Evolutionary conservation across 2,329 filamentous ascomycete genomes (phyloP), one percentile per base, ranked within the genome.

Genomic region (Boeremia lycopersici): DNA sequence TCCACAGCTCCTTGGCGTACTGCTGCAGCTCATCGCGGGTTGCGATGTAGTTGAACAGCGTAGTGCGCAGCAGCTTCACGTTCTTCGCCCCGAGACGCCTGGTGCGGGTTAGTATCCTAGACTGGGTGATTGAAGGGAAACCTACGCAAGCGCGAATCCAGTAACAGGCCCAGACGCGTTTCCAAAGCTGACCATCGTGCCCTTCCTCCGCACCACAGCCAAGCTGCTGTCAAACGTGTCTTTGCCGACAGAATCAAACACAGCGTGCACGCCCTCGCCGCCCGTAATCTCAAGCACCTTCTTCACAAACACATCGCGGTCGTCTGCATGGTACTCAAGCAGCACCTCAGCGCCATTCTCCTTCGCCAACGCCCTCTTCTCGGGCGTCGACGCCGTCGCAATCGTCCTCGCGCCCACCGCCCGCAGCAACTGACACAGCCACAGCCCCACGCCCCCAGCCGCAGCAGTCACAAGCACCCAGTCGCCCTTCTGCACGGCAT

Each of bases 221-320:
- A 96, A 73, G 67, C 88, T 89, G 17, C 84, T 81, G 63, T 96
- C 90, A 77, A 95, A 96, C 0, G 93, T 96, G 43, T 83, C 82
- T 78, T 91, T 91, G 11, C 92, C 93, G 2, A 96, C 90, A 6
- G 90, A 89, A 71, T 96, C 92, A 71, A 91, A 96, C 26, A 96
- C 88, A 9, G 88, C 91, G 60, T 86, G 84, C 2, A 89, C 87
- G 7, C 93, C 93, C 56, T 86, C 78, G 0, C 88, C 88, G 2
- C 80, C 84, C 0, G 91, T 96, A 43, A 90, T 86, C 70, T 89
- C 82, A 65, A 82, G 79, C 6, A 91, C 86, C 70, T 83, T 80
- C 55, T 70, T 64, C 1, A 69, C 67, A 41, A 75, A 74, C 38
- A 63, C 49, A 23, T 74, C 65, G 26, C 67, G 38, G 53, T 84